Base-by-base conservation (phyloP, 345 rosid genomes). In the Gossypioides kirkii region DNA sequence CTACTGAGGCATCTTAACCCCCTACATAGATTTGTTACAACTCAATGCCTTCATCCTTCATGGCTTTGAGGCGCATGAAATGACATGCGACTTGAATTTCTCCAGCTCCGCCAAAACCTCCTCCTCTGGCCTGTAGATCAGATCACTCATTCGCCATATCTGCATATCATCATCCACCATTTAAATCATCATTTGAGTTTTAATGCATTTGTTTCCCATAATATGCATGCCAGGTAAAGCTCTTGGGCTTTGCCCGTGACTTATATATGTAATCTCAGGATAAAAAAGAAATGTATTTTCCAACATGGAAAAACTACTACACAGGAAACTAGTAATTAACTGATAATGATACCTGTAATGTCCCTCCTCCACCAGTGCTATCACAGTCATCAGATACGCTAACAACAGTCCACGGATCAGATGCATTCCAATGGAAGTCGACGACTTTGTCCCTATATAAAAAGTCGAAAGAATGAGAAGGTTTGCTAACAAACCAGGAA, bases 351-450 rank as follows among this genome's bases (percentile, higher is more conserved):
- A 89, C 98, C 98, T 94, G 98, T 75, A 94, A 78, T 53, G 98
- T 94, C 25, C 98, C 98, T 3, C 98, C 98, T 71, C 98, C 98
- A 61, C 98, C 98, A 16, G 92, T 89, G 22, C 87, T 80, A 41
- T 90, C 98, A 80, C 98, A 94, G 84, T 94, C 98, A 83, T 94
- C 98, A 12, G 98, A 94, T 16, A 94, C 98, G 72, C 97, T 94
- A 25, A 92, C 98, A 77, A 94, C 73, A 6, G 98, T 94, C 98
- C 98, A 94, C 13, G 98, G 97, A 80, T 94, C 98, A 20, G 86
- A 77, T 10, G 88, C 66, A 73, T 92, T 90, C 98, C 93, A 94
- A 80, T 94, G 98, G 80, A 92, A 92, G 79, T 94, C 98, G 18
- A 94, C 97, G 13, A 94, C 95, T 75, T 94, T 94, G 86, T 94